A percentile compares a stretch with the other conserved stretches of the same genome.
These are phyloP conservation scores for Lactarius hengduanensis DNA, from an alignment of 768 basidiomycete species.

Conservation along the genomic window DNA sequence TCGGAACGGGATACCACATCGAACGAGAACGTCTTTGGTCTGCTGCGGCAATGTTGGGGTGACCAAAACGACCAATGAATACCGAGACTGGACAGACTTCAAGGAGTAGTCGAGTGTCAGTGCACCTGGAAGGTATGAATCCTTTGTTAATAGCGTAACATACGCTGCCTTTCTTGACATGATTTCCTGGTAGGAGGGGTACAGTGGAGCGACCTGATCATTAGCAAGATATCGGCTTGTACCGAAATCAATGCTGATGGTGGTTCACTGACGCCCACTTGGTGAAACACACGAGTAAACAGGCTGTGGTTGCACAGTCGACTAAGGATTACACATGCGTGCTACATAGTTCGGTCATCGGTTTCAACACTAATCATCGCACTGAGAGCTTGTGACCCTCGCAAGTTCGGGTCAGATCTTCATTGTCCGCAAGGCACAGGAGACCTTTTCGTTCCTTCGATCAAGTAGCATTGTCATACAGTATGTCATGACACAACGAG, in stretches of 20 bases:
- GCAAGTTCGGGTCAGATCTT: neutral
- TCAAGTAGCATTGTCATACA: conserved; percentile 27
- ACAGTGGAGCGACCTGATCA: neutral
- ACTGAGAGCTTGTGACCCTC: neutral
- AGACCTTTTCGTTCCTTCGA: conserved; percentile 1
- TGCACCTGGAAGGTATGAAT: conserved; percentile 54
- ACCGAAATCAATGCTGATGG: neutral
- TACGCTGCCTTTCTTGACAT: conserved; percentile 55
- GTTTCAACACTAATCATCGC: neutral
- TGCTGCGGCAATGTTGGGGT: conserved; percentile 42
- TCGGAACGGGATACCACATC: conserved; percentile 51
- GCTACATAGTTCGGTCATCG: neutral
- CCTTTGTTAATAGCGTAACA: conserved; percentile 75
- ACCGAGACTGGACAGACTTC: conserved; percentile 40
- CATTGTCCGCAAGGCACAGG: neutral
- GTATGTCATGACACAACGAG: conserved; percentile 25
- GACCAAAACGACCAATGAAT: conserved; percentile 53
- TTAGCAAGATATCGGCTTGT: conserved; percentile 1
- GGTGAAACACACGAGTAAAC: neutral
- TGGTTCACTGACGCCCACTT: neutral
- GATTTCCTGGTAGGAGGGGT: neutral
- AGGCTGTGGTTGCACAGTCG: neutral
- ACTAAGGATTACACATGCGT: neutral
- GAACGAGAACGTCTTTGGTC: conserved; percentile 47
- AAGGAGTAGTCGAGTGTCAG: conserved; percentile 56